Conservation (phyloP, 2,329 filamentous ascomycete genomes). For the Coniochaeta pulveracea region DNA sequence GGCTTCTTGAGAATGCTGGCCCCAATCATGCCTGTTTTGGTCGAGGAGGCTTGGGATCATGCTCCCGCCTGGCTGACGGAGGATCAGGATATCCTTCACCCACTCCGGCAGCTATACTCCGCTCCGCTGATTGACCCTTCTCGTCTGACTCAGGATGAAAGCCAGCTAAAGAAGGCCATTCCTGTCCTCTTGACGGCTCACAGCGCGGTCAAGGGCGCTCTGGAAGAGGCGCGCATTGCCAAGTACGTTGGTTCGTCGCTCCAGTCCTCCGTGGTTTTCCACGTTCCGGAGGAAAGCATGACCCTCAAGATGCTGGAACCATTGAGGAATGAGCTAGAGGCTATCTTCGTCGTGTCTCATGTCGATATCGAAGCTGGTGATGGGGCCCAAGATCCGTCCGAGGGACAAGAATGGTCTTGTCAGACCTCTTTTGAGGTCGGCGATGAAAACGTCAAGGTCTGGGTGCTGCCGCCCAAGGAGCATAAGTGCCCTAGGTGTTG, state of each 20-base stretch:
- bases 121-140: slow-evolving; percentile 28
- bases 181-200: slow-evolving; percentile 43
- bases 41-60: slow-evolving; percentile 82
- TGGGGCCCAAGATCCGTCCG: no score
- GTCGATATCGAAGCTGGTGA: slow-evolving; percentile 42
- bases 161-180: slow-evolving; percentile 28
- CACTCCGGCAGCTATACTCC: slow-evolving; percentile 35
- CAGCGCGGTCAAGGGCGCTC: slow-evolving; percentile 58
- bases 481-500: slow-evolving; percentile 83
- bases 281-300: slow-evolving; percentile 23
- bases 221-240: slow-evolving; percentile 60
- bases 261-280: slow-evolving; percentile 58
- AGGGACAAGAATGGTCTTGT: slow-evolving; percentile 27
- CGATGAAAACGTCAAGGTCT: slow-evolving; percentile 24
- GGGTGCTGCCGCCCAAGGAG: slow-evolving; percentile 35
- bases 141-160: slow-evolving; percentile 26
- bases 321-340: slow-evolving; percentile 41
- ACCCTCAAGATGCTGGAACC: slow-evolving; percentile 14
- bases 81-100: slow-evolving; percentile 23
- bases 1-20: slow-evolving; percentile 69
- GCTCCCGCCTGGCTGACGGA: slow-evolving; percentile 53
- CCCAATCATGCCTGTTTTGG: slow-evolving; percentile 70
- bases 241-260: slow-evolving; percentile 73
- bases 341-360: slow-evolving; percentile 59
- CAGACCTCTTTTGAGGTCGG: slow-evolving; percentile 28